Base-by-base conservation (phyloP, 768 basidiomycete species). In the Trametes cingulata region DNA sequence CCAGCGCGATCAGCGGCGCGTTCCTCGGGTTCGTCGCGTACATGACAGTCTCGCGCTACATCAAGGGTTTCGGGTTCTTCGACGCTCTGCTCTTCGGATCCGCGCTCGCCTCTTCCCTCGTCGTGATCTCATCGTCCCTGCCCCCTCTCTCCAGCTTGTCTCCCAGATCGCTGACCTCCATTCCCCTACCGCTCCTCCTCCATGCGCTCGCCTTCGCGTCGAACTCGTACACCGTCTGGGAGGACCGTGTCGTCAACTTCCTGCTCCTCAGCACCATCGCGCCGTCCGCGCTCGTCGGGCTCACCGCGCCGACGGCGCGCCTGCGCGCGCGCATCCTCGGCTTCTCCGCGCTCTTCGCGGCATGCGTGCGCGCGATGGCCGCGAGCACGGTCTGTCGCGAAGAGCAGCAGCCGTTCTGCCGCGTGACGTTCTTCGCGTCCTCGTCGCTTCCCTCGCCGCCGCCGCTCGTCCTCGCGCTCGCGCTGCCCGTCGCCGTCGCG, bases 191-290 rank as follows among this genome's bases (percentile, higher is more conserved):
- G 35, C 80, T 89, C 55, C 56, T 85, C 56, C 76, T 93, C 2
- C 95, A 98, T 67, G 74, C 87, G 1, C 54, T 89, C 3, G 78
- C 88, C 7, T 96, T 96, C 74, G 82, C 88, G 15, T 96, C 95
- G 24, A 98, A 98, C 77, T 97, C 95, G 0, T 96, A 93, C 78
- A 93, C 91, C n/a, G 84, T 98, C 72, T 98, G 95, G 94, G 97
- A 99, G 81, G 95, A 98, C 71, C 82, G 83, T 33, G 78, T 92
- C 56, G 79, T 90, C 12, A 83, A 86, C 8, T 95, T 87, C 80
- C 80, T 98, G 54, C 76, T 87, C 60, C 70, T 87, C 43, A 83
- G 82, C 37, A 89, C 84, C 33, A 75, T 93, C 37, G 73, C 85
- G 12, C 85, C 87, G 0, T 77, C 75, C 59, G 74, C 90, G 61